Percentiles rank a stretch among this genome's conserved stretches.
These are phyloP conservation scores for Russula lepida DNA, from an alignment of 768 basidiomycete species.

Conservation along the genomic window DNA sequence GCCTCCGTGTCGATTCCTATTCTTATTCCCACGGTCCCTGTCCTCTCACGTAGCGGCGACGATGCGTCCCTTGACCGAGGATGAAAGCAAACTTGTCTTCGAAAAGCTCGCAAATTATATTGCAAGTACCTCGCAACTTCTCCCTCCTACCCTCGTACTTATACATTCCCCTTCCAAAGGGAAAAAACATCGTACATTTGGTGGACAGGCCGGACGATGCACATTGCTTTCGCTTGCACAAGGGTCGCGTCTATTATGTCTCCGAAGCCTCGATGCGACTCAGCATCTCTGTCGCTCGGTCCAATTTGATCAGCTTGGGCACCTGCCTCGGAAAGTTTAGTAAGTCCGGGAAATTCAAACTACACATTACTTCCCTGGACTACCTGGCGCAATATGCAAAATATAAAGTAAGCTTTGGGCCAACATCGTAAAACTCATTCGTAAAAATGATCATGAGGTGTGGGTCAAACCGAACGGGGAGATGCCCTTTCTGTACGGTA, in stretches of 20 bases:
- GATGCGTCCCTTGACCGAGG: constrained; percentile 95
- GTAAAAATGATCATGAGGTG: constrained; percentile 41
- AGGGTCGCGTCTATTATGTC: constrained; percentile 93
- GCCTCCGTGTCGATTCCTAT: too few species aligned
- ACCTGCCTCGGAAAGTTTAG: constrained; percentile 98
- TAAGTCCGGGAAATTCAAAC: constrained; percentile 95
- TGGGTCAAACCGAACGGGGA: constrained; percentile 99
- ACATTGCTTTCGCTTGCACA: constrained; percentile 92
- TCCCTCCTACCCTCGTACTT: background rate
- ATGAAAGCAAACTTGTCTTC: constrained; percentile 94
- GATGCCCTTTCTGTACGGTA: constrained; percentile 98
- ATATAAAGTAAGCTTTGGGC: constrained; percentile 64
- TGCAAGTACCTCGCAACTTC: constrained; percentile 35
- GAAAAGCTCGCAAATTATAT: constrained; percentile 97
- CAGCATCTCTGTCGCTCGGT: constrained; percentile 84
- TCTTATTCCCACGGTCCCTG: background rate
- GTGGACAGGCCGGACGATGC: constrained; percentile 93
- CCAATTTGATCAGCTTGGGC: constrained; percentile 86
- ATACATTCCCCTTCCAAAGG: constrained; percentile 38
- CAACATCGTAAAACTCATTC: background rate
- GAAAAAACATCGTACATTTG: constrained; percentile 91
- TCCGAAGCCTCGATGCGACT: constrained; percentile 92
- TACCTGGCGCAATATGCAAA: constrained; percentile 94
- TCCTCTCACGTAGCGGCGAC: too few species aligned
- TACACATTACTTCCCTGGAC: constrained; percentile 90